Percentiles rank a stretch among this genome's conserved stretches.
These are phyloP conservation scores for Paspalum notatum DNA, from an alignment of 176 grass and related monocot genomes.

Conservation along the genomic window DNA sequence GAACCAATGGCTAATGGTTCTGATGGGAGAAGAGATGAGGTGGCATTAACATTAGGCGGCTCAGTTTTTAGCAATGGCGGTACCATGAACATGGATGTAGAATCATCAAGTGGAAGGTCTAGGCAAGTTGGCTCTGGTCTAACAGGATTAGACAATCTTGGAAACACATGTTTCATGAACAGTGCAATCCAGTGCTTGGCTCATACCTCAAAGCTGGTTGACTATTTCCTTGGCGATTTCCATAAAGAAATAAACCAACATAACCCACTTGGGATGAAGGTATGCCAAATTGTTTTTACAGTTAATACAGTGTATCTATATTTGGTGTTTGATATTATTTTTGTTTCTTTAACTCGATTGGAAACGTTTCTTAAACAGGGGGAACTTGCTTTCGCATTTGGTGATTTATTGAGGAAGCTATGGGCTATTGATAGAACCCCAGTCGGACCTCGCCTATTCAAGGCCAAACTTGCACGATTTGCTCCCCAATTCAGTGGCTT, in stretches of 20 bases:
- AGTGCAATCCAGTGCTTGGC: conserved; percentile 93
- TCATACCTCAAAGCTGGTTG: conserved; percentile 85
- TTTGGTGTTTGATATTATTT: not conserved
- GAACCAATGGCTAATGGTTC: conserved; percentile 49
- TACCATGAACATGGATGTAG: conserved; percentile 36
- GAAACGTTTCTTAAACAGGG: conserved; percentile 59
- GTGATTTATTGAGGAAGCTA: conserved; percentile 84
- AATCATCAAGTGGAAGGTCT: conserved; percentile 56
- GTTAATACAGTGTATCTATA: conserved; percentile 26
- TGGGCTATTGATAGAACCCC: conserved; percentile 81
- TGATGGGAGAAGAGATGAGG: conserved; percentile 61
- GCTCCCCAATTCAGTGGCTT: conserved; percentile 92
- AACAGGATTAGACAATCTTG: conserved; percentile 87
- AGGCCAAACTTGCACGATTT: conserved; percentile 79
- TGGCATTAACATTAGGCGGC: conserved; percentile 45
- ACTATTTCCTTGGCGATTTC: conserved; percentile 91
- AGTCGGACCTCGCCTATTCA: conserved; percentile 74
- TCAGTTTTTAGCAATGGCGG: conserved; percentile 60
- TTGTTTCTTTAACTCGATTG: conserved; percentile 23
- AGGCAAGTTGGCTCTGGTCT: conserved; percentile 77
- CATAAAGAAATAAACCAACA: conserved; percentile 75
- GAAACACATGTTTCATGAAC: conserved; percentile 99
- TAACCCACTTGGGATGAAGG: conserved; percentile 86
- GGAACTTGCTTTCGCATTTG: conserved; percentile 88
- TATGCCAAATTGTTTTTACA: conserved; percentile 36